A percentile compares a stretch with the other conserved stretches of the same genome.
These are phyloP conservation scores for Beverwykella pulmonaria DNA, from an alignment of 495 filamentous ascomycete genomes.

Conservation along the genomic window DNA sequence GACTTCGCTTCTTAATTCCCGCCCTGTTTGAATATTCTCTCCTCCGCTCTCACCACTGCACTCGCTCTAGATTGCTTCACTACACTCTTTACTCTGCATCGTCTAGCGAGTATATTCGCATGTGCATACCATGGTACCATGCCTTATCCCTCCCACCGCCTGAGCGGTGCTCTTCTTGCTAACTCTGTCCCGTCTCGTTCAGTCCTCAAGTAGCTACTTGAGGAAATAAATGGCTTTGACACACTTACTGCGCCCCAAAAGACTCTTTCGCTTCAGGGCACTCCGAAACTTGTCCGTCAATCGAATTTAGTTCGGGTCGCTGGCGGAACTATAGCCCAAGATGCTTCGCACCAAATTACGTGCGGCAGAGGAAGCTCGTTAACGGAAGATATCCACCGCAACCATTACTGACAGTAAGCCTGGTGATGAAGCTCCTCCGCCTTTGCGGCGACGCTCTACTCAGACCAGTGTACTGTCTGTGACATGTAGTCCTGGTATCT, in stretches of 20 bases:
- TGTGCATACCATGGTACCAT: slow-evolving; percentile 24
- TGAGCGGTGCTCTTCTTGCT: background rate
- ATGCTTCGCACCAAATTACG: slow-evolving; percentile 23
- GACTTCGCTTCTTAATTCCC: background rate
- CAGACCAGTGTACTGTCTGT: background rate
- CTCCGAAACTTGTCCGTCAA: background rate
- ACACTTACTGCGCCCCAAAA: background rate
- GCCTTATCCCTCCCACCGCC: slow-evolving; percentile 5
- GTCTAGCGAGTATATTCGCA: slow-evolving; percentile 10
- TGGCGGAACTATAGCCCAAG: slow-evolving; percentile 1
- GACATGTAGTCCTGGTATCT: background rate
- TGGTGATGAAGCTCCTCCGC: background rate
- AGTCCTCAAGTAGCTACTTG: slow-evolving; percentile 12
- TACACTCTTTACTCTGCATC: slow-evolving; percentile 17
- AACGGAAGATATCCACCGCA: background rate
- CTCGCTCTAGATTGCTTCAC: slow-evolving; percentile 6
- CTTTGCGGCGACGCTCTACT: slow-evolving; percentile 2
- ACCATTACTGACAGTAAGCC: background rate
- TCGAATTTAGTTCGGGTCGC: slow-evolving; percentile 11
- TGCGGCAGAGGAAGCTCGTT: slow-evolving; percentile 21
- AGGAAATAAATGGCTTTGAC: slow-evolving; percentile 17
- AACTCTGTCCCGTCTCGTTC: slow-evolving; percentile 3
- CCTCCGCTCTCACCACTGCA: background rate
- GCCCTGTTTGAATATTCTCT: background rate
- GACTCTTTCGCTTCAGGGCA: background rate